Evolutionary conservation across 768 basidiomycete species (phyloP), one percentile per base, ranked within the genome.

Genomic region (Kwoniella newhampshirensis): DNA sequence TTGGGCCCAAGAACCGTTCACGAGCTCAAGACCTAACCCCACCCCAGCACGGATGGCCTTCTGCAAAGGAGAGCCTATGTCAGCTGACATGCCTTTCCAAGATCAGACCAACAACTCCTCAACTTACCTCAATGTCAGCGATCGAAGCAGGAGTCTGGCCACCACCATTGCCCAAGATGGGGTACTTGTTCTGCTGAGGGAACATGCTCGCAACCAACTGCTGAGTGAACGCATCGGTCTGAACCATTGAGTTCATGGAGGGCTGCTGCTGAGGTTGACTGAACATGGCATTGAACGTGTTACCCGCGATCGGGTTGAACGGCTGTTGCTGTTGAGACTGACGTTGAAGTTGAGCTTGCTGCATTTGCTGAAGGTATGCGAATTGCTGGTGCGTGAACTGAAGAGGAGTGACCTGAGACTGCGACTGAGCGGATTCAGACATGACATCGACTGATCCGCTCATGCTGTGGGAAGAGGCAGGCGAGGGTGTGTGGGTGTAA

Each of bases 31-130:
- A 18, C 62, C 63, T 37, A 70, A 26, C 17, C 61, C 59, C 60
- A 73, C 69, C 26, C 65, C 65, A 32, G 58, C 54, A 37, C 70
- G 61, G 28, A 68, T 45, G 17, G 66, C 66, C 23, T 66, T 59
- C 35, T 66, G n/a, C 32, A 18, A 40, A 21, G 32, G 18, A 26
- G 40, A 26, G 4, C 3, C 20, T 4, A 46, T 7, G 20, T 40
- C 50, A 41, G 27, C 13, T n/a, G 12, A 25, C 50, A 26, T 5
- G 12, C 30, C 6, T 15, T 28, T 9, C 25, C 20, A 18, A 46
- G 7, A 35, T 32, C 32, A 13, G 32, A 6, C 13, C 32, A 32
- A 32, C 6, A 13, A 13, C n/a, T 28, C 20, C n/a, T 43, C 12
- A 20, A 54, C 58, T 55, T 28, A 60, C 59, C 37, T 43, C 48